phyloP scores from a whole-genome alignment of 2,329 filamentous ascomycete genomes.

The Sclerotiophoma versabilis region DNA sequence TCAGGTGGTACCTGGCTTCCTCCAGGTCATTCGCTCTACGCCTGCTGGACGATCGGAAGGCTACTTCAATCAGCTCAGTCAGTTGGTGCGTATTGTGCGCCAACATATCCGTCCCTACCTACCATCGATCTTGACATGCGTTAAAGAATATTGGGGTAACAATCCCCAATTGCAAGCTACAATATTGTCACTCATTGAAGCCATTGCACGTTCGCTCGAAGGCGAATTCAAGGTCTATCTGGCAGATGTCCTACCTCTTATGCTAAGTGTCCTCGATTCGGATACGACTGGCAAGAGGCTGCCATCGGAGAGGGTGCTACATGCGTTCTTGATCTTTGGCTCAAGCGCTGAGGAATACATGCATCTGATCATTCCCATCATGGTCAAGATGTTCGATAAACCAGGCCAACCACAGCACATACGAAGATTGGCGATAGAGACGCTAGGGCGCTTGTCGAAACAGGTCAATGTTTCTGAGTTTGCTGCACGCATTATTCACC shows the following conservation, averaged over 20 bases:
- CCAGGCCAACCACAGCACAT: constrained; percentile 79
- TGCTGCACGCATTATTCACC: constrained; percentile 94
- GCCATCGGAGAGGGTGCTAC: constrained; percentile 87
- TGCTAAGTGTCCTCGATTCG: constrained; percentile 92
- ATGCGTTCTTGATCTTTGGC: constrained; percentile 95
- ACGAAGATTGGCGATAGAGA: constrained; percentile 90
- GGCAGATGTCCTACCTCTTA: constrained; percentile 84
- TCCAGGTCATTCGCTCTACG: constrained; percentile 85
- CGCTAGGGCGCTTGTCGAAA: constrained; percentile 89
- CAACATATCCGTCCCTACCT: constrained; percentile 95
- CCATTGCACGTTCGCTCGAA: constrained; percentile 90
- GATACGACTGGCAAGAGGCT: constrained; percentile 78
- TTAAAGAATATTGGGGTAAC: constrained; percentile 89
- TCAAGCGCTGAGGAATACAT: constrained; percentile 98
- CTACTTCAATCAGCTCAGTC: constrained; percentile 96
- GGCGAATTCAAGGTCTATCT: constrained; percentile 98
- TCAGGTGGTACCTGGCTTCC: constrained; percentile 92
- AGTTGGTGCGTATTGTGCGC: constrained; percentile 91
- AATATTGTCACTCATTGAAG: constrained; percentile 89
- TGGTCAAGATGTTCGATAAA: constrained; percentile 93
- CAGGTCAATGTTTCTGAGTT: constrained; percentile 98
- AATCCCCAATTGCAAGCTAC: constrained; percentile 85
- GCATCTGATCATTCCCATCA: constrained; percentile 96
- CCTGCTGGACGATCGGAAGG: constrained; percentile 82
- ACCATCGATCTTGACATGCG: constrained; percentile 81